Conservation (phyloP, 2,329 filamentous ascomycete genomes). For the Fusarium brachygibbosum region DNA sequence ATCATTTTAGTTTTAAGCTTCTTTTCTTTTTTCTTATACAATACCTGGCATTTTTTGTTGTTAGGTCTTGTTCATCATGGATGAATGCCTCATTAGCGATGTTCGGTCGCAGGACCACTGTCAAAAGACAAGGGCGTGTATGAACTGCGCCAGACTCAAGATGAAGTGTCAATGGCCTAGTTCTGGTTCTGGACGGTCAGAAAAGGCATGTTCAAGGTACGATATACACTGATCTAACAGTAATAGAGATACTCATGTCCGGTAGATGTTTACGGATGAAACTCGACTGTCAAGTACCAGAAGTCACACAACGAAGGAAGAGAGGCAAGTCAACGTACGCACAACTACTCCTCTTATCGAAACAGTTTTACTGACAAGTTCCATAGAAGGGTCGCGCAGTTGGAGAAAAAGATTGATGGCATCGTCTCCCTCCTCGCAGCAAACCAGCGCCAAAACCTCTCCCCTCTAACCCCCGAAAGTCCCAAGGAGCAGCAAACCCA, state of each 20-base stretch:
- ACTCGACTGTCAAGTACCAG: constrained; percentile 53
- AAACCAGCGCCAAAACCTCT: constrained; percentile 47
- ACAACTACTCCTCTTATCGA: neutral
- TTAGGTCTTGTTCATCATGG: constrained; percentile 27
- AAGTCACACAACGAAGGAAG: constrained; percentile 52
- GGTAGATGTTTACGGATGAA: constrained; percentile 54
- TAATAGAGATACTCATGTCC: neutral
- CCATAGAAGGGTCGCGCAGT: constrained; percentile 54
- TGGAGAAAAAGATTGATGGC: constrained; percentile 58
- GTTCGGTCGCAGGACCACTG: neutral
- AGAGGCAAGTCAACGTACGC: constrained; percentile 55
- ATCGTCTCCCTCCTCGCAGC: constrained; percentile 56
- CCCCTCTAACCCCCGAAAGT: constrained; percentile 46
- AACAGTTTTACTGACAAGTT: neutral
- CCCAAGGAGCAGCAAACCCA: constrained; percentile 30
- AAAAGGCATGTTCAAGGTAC: constrained; percentile 50
- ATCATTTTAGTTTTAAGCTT: neutral
- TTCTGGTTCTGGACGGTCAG: constrained; percentile 36
- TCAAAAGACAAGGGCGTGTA: constrained; percentile 52
- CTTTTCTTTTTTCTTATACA: neutral
- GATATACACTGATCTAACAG: fast-evolving
- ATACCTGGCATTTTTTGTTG: neutral
- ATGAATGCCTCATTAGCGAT: constrained; percentile 41
- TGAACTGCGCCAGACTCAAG: constrained; percentile 54
- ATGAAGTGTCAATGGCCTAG: constrained; percentile 55